Base-by-base conservation (phyloP, 192 early-diverging fungal species). In the Podila epicladia region DNA sequence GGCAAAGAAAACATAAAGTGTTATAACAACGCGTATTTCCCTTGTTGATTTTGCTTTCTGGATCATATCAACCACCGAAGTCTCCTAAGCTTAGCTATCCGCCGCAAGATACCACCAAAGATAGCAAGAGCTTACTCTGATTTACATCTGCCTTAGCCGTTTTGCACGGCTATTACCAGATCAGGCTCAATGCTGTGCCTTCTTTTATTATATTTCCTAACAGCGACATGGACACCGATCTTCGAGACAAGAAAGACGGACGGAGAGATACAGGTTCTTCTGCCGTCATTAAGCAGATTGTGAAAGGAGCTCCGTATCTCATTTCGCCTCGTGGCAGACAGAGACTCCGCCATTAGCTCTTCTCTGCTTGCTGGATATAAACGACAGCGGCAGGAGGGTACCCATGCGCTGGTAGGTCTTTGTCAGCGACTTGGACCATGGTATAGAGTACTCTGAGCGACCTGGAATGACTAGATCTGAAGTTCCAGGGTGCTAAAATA, bases 341-440 rank as follows among this genome's bases (percentile, higher is more conserved):
- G 24, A 55, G 53, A 55, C 53, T 55, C 53, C 53, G 53, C 53
- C 24, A 19, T 24, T 55, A 55, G 53, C 53, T 37, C 35, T 37
- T 37, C 35, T 8, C 33, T 37, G 35, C 35, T 37, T 22, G 53
- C 22, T 55, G 53, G 12, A 55, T 24, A 15, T 45, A 45, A 15
- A 45, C 17, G 41, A 45, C 13, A 8, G 41, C 13, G 15, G 41
- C 41, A 45, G n/a, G 24, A 24, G 24, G 1, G 53, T 55, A 55
- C 53, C 53, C 53, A 24, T 55, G 53, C 8, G 17, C 51, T 55
- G n/a, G 6, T 55, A n/a, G 24, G 53, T 26, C 53, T 55, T 55
- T 55, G 53, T 55, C 53, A 55, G 53, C 53, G 53, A 55, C 53
- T 45, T 45, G 53, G 53, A 6, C 53, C n/a, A 24, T 26, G 53